Evolutionary conservation across 2,329 filamentous ascomycete species (phyloP).

Genomic region (Fusarium miscanthi): DNA sequence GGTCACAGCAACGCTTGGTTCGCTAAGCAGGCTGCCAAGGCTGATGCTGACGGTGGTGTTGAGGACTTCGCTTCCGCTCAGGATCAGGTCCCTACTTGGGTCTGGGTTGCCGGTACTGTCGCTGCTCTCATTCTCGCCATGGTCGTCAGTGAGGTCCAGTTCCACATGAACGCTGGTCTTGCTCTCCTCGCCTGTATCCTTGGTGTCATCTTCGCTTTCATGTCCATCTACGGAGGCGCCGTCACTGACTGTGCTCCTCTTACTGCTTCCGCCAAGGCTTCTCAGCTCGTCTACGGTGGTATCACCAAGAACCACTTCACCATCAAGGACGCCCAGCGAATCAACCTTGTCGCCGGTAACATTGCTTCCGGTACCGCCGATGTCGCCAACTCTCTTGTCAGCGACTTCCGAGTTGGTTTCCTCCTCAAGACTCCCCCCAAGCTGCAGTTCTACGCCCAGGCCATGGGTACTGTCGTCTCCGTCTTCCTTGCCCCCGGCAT

Average conservation of each 20-base stretch:
- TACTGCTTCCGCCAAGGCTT: slow-evolving; percentile 74
- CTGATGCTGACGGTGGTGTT: slow-evolving; percentile 47
- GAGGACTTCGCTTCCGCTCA: slow-evolving; percentile 55
- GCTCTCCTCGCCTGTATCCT: slow-evolving; percentile 66
- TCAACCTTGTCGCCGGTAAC: slow-evolving; percentile 73
- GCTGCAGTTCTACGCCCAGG: slow-evolving; percentile 75
- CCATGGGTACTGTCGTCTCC: slow-evolving; percentile 70
- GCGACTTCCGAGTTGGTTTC: slow-evolving; percentile 76
- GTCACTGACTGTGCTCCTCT: slow-evolving; percentile 70
- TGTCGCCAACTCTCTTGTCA: slow-evolving; percentile 64
- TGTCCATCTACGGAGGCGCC: slow-evolving; percentile 61
- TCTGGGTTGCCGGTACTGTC: slow-evolving; percentile 61
- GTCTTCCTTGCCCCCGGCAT: slow-evolving; percentile 74
- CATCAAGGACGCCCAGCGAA: slow-evolving; percentile 64
- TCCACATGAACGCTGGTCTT: slow-evolving; percentile 67
- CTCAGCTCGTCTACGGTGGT: slow-evolving; percentile 74
- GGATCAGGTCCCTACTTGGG: slow-evolving; percentile 64
- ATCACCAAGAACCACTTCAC: slow-evolving; percentile 67
- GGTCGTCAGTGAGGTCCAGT: slow-evolving; percentile 62
- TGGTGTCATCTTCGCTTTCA: slow-evolving; percentile 68
- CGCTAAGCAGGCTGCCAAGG: slow-evolving; percentile 51
- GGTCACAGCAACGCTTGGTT: slow-evolving; percentile 50
- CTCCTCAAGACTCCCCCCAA: slow-evolving; percentile 72
- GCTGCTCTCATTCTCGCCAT: slow-evolving; percentile 64
- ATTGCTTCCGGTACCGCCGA: slow-evolving; percentile 67